A percentile compares a stretch with the other conserved stretches of the same genome.
These are phyloP conservation scores for Scutellaria galericulata DNA, from an alignment of 257 asterid species.

Conservation along the genomic window DNA sequence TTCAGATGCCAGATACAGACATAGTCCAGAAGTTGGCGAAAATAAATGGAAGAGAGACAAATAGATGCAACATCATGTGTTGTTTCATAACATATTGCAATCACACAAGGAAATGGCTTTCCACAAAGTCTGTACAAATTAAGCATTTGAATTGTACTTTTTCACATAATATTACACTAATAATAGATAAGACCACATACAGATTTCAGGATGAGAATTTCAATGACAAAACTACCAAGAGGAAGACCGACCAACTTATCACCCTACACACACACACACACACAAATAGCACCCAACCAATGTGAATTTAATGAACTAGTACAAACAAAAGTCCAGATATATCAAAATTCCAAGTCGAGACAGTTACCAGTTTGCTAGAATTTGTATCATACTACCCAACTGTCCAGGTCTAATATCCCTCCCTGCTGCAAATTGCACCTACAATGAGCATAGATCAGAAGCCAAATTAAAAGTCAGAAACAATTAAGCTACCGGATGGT, in stretches of 20 bases:
- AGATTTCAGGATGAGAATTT: no score
- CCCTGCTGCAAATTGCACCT: conserved; percentile 98
- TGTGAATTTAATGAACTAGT: conserved; percentile 17
- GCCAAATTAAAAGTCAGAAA: conserved; percentile 26
- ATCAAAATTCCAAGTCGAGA: conserved; percentile 11
- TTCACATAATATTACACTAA: no score
- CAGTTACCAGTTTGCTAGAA: conserved; percentile 70
- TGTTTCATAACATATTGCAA: not conserved
- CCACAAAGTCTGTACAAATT: not conserved
- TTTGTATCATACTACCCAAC: conserved; percentile 73
- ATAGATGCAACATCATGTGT: conserved; percentile 7
- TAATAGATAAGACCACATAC: no score
- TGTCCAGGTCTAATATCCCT: conserved; percentile 97
- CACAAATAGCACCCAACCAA: not conserved
- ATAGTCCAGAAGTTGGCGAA: not conserved
- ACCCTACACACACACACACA: not conserved
- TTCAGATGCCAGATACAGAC: conserved; percentile 6
- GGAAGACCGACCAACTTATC: not conserved
- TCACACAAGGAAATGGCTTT: conserved; percentile 26
- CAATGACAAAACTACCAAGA: no score
- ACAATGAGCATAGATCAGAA: conserved; percentile 36
- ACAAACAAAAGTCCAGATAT: conserved; percentile 17
- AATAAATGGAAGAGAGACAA: not conserved
- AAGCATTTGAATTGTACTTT: not conserved
- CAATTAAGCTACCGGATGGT: not conserved